phyloP scores from a whole-genome alignment of 805 yeast genomes.

The Zygotorulaspora danielsina region DNA sequence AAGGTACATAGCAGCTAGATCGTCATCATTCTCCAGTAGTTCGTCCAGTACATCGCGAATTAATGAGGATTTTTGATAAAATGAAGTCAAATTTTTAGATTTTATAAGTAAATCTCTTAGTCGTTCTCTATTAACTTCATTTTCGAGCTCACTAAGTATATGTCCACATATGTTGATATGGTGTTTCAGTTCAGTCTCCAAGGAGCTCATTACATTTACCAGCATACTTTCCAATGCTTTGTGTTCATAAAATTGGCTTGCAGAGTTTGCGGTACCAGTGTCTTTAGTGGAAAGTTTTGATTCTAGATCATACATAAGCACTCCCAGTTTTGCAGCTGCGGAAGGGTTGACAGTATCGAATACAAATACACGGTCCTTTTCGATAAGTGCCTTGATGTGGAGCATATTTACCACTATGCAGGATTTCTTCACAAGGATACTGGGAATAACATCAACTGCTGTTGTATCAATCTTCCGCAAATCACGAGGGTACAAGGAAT shows the following conservation, averaged over 20 bases:
- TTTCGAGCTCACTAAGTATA: conserved; percentile 68
- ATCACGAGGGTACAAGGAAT: conserved; percentile 80
- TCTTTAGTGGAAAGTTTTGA: conserved; percentile 49
- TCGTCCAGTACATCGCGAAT: conserved; percentile 82
- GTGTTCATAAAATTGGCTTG: conserved; percentile 64
- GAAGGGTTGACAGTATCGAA: conserved; percentile 60
- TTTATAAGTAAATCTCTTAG: conserved; percentile 67
- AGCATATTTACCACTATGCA: conserved; percentile 78
- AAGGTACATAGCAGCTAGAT: conserved; percentile 72
- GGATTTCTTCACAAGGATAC: conserved; percentile 70
- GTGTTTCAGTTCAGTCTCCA: conserved; percentile 68
- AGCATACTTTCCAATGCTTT: conserved; percentile 78
- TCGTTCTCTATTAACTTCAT: conserved; percentile 70
- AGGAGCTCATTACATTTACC: conserved; percentile 70
- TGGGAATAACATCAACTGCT: conserved; percentile 80
- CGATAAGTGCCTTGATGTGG: conserved; percentile 87
- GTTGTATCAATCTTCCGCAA: conserved; percentile 73
- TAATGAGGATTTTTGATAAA: conserved; percentile 69
- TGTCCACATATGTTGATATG: conserved; percentile 56
- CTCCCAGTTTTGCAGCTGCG: conserved; percentile 67
- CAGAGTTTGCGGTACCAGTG: conserved; percentile 21
- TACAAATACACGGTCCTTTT: conserved; percentile 69
- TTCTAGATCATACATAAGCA: conserved; percentile 81
- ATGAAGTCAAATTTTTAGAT: conserved; percentile 65
- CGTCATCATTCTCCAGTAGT: conserved; percentile 80